Base-by-base conservation (phyloP, 768 basidiomycete species). In the Termitomyces titanicus region DNA sequence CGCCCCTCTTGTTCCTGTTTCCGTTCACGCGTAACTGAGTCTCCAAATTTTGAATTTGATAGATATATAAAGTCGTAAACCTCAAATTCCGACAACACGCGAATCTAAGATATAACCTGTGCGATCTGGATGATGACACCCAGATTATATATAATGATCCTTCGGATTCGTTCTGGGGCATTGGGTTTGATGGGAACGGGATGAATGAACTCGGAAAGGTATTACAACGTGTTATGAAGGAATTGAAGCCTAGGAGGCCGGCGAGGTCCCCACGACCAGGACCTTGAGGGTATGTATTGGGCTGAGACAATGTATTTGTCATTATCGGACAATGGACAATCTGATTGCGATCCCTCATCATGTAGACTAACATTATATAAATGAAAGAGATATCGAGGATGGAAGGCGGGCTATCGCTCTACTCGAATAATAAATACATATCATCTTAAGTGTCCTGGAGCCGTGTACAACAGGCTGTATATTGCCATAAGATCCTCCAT, bases 41-140 rank as follows among this genome's bases (percentile, higher is more conserved):
- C 1, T 57, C 25, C 2, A 20, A n/a, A 15, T 20, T 39, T 5
- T 31, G 10, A 7, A 25, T 47, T 50, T 39, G 47, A 42, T 54
- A 89, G 88, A 81, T 89, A 82, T 82, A 86, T 40, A 81, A 86
- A 8, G 87, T 86, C 34, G 61, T 91, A 47, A 77, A 77, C 57
- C 62, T 76, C 57, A 93, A 93, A 65, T 86, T 92, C 62, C 77
- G 71, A 46, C 90, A 92, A 70, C 87, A 93, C 63, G 71, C 79
- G 0, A 71, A 79, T 29, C 66, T 92, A 51, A 79, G 83, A 31
- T 51, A 34, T 55, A 56, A 20, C 63, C 80, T 63, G 77, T 92
- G 15, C 22, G 63, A 68, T 20, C 89, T 89, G 3, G 79, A 76
- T 9, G 62, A 76, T 8, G 63, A 73, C 15, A 72, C 74, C 3